Percentiles rank a stretch among this genome's conserved stretches.
phyloP scores from a whole-genome alignment of 352 stramenopile species.

The Phytophthora meadii region DNA sequence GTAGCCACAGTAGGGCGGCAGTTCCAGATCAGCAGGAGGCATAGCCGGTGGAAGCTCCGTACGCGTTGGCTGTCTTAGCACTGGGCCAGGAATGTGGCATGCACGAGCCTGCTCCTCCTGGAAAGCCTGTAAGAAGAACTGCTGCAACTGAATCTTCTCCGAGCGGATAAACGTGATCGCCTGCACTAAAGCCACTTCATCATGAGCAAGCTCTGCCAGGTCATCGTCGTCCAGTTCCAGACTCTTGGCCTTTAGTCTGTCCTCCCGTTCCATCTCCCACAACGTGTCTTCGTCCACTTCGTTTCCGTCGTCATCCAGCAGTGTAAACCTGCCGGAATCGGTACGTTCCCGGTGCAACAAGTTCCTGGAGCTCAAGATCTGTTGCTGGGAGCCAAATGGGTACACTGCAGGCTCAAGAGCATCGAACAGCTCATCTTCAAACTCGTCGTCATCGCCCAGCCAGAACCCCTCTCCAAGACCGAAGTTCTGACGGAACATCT shows the following conservation, averaged over 20 bases:
- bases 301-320: constrained; percentile 75
- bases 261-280: constrained; percentile 56
- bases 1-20: constrained; percentile 81
- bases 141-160: constrained; percentile 67
- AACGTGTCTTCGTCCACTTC: constrained; percentile 65
- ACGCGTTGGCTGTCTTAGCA: constrained; percentile 34
- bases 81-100: constrained; percentile 24
- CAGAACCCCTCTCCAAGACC: constrained; percentile 72
- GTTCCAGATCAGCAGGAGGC: constrained; percentile 43
- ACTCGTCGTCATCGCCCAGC: constrained; percentile 47
- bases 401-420: constrained; percentile 40
- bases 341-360: constrained; percentile 37
- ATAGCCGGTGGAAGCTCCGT: constrained; percentile 42
- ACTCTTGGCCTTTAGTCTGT: constrained; percentile 57
- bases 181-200: constrained; percentile 55
- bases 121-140: constrained; percentile 66
- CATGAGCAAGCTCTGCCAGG: constrained; percentile 63
- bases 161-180: constrained; percentile 67
- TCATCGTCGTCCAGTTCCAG: constrained; percentile 74
- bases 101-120: constrained; percentile 50
- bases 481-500: constrained; percentile 83
- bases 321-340: constrained; percentile 53
- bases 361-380: constrained; percentile 44
- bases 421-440: constrained; percentile 16
- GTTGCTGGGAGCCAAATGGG: constrained; percentile 41